Percentiles rank a stretch among this genome's conserved stretches.
Conservation (phyloP, 176 grass and related monocot species). For the Aechmea fasciata region DNA sequence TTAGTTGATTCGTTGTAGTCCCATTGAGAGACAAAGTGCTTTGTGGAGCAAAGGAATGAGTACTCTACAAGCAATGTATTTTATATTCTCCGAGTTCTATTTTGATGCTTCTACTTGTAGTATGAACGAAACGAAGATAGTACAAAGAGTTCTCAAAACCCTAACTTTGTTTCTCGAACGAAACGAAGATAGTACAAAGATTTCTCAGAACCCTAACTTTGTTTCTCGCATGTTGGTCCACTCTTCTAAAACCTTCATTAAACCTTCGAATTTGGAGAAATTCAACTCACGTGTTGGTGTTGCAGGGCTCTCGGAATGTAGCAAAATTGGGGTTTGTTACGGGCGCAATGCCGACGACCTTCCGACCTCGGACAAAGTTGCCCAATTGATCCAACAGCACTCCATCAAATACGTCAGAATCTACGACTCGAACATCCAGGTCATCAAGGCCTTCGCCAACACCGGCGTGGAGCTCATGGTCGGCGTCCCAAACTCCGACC, state of each 20-base stretch:
- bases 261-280: neutral
- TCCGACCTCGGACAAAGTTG: constrained; percentile 72
- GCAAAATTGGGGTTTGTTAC: constrained; percentile 87
- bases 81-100: no score
- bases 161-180: neutral
- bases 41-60: no score
- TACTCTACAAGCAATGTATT: no score
- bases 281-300: neutral
- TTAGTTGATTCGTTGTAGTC: no score
- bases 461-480: constrained; percentile 90
- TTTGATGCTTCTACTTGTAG: neutral
- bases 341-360: constrained; percentile 92
- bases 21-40: no score
- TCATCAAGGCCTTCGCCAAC: constrained; percentile 90
- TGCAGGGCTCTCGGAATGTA: constrained; percentile 44
- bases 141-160: no score
- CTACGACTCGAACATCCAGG: constrained; percentile 88
- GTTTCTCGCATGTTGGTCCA: neutral
- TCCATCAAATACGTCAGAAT: constrained; percentile 86
- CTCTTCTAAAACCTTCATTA: neutral
- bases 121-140: no score
- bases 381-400: constrained; percentile 57
- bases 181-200: no score
- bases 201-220: neutral
- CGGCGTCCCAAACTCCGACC: constrained; percentile 87